A percentile compares a stretch with the other conserved stretches of the same genome.
phyloP scores from a whole-genome alignment of 805 yeast species.

The Yamadazyma sp. region DNA sequence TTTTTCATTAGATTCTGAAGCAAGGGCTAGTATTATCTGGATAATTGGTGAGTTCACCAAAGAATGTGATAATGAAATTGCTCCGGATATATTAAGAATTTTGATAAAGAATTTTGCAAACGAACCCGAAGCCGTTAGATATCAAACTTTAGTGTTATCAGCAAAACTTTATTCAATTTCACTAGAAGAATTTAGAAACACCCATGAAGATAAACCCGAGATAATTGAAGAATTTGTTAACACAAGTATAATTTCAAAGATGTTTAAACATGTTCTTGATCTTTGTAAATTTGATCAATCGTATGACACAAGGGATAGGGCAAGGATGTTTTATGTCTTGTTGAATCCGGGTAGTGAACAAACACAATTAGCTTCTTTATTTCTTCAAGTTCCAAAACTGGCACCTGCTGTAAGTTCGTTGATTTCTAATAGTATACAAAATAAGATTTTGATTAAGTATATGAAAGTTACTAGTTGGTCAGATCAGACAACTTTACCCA shows the following conservation, averaged over 20 bases:
- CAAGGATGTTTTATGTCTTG: conserved; percentile 67
- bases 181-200: conserved; percentile 37
- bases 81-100: conserved; percentile 73
- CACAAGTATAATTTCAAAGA: conserved; percentile 30
- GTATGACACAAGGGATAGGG: conserved; percentile 80
- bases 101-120: conserved; percentile 50
- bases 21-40: conserved; percentile 88
- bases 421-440: conserved; percentile 5
- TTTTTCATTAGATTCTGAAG: conserved; percentile 34
- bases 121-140: conserved; percentile 59
- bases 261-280: conserved; percentile 61
- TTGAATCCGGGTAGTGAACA: conserved; percentile 42
- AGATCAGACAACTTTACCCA: conserved; percentile 26
- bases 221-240: conserved; percentile 22
- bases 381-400: conserved; percentile 77
- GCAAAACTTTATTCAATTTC: conserved; percentile 67
- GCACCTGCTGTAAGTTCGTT: conserved; percentile 42
- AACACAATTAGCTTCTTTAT: conserved; percentile 61
- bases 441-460: conserved; percentile 16
- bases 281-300: conserved; percentile 71
- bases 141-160: conserved; percentile 68
- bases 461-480: conserved; percentile 47
- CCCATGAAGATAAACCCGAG: conserved; percentile 13
- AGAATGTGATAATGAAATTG: conserved; percentile 37
- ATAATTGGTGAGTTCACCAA: conserved; percentile 76